These are phyloP conservation scores for Suhomyces prunicola DNA, from an alignment of 805 yeast species.

Conservation along the genomic window DNA sequence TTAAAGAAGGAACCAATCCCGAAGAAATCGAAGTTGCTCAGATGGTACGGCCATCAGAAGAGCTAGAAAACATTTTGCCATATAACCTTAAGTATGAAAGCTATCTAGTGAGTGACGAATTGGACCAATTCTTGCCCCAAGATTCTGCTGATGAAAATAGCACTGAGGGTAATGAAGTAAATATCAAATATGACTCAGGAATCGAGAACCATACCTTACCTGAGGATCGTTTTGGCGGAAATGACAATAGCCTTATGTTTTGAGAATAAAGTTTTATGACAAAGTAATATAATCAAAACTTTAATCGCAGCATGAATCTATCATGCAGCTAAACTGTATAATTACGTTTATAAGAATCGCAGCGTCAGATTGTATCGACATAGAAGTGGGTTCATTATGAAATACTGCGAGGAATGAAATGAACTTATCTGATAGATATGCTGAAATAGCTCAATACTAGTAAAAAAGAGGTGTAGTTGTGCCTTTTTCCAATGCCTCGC, in stretches of 20 bases:
- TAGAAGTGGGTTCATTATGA: neutral
- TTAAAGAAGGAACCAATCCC: slow-evolving; percentile 5
- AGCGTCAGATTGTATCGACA: neutral
- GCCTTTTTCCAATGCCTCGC: neutral
- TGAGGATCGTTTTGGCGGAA: slow-evolving; percentile 25
- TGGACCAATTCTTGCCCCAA: slow-evolving; percentile 20
- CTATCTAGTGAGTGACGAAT: slow-evolving; percentile 21
- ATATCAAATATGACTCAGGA: neutral
- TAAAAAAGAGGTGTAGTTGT: neutral
- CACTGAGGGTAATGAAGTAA: slow-evolving; percentile 1
- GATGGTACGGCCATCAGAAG: slow-evolving; percentile 19
- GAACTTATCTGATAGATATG: neutral
- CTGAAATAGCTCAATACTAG: neutral
- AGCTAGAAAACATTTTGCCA: slow-evolving; percentile 24
- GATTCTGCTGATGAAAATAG: slow-evolving; percentile 8
- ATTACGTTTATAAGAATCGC: neutral
- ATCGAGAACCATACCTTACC: neutral
- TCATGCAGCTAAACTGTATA: neutral
- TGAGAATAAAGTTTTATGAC: neutral
- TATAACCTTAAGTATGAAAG: slow-evolving; percentile 31
- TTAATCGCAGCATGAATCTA: neutral
- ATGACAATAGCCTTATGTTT: slow-evolving; percentile 19
- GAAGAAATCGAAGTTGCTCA: neutral
- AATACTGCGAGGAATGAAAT: neutral
- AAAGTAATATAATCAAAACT: neutral